phyloP scores from a whole-genome alignment of 345 rosid species.

The Salix koriyanagi region DNA sequence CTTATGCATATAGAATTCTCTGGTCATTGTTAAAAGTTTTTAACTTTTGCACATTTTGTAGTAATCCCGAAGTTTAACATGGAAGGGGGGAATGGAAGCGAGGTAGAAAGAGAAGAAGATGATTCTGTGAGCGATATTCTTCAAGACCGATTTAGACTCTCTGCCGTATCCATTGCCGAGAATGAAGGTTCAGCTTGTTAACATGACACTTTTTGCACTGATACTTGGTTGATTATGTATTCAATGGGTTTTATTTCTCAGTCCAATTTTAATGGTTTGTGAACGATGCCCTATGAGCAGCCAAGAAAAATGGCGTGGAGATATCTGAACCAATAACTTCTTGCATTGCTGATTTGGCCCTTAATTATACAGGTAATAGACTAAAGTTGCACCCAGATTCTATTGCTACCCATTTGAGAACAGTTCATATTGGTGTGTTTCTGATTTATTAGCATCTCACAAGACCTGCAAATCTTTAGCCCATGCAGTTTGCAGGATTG shows the following conservation, averaged over 20 bases:
- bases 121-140: slow-evolving; percentile 51
- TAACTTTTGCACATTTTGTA: no score
- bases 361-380: slow-evolving; percentile 61
- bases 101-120: slow-evolving; percentile 42
- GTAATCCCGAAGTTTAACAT: slow-evolving; percentile 12
- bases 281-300: slow-evolving; percentile 35
- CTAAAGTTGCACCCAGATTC: background rate
- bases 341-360: slow-evolving; percentile 69
- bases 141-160: slow-evolving; percentile 78
- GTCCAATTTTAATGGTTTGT: background rate
- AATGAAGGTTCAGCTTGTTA: slow-evolving; percentile 47
- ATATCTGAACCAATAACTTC: slow-evolving; percentile 57
- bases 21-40: no score
- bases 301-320: slow-evolving; percentile 57
- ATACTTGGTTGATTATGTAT: background rate
- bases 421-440: no score
- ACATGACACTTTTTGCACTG: background rate
- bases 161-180: slow-evolving; percentile 72
- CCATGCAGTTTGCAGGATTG: background rate
- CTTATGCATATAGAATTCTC: no score
- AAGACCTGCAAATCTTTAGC: background rate
- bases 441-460: no score
- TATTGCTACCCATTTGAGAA: no score
- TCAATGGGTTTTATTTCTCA: slow-evolving; percentile 3
- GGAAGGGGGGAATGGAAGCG: slow-evolving; percentile 47